Percentiles rank a stretch among this genome's conserved stretches.
phyloP scores from a whole-genome alignment of 768 basidiomycete species.

The Hemileccinum impolitum region DNA sequence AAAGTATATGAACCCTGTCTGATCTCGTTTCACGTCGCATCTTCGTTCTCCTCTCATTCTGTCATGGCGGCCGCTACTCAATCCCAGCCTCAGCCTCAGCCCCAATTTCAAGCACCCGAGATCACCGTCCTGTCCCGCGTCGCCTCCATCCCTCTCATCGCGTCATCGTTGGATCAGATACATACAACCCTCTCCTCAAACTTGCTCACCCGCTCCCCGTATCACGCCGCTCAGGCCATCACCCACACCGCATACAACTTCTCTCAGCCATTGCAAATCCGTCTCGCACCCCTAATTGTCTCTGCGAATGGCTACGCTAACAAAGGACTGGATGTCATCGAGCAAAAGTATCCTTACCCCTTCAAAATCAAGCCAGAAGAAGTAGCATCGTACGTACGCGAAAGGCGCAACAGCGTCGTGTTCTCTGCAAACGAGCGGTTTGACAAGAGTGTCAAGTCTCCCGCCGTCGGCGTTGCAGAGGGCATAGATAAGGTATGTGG shows the following conservation, averaged over 20 bases:
- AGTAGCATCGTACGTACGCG: conserved; percentile 56
- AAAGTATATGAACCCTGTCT: conserved; percentile 29
- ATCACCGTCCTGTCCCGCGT: conserved; percentile 62
- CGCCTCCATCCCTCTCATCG: conserved; percentile 70
- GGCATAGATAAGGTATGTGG: conserved; percentile 69
- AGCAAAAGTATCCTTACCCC: conserved; percentile 71
- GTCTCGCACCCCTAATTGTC: conserved; percentile 61
- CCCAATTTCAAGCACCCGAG: conserved; percentile 39
- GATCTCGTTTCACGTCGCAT: conserved; percentile 6
- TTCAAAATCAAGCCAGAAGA: conserved; percentile 76
- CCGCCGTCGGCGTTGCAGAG: conserved; percentile 58
- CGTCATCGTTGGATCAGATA: conserved; percentile 57
- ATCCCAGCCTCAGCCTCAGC: conserved; percentile 18
- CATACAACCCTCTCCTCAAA: conserved; percentile 58
- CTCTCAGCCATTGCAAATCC: conserved; percentile 62
- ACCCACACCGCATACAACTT: conserved; percentile 57
- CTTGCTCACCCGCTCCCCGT: conserved; percentile 59
- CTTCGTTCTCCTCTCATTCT: conserved; percentile 1
- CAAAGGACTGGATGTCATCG: conserved; percentile 70
- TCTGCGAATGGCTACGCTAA: conserved; percentile 66
- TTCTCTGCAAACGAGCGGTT: conserved; percentile 57
- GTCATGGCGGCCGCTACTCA: conserved; percentile 39
- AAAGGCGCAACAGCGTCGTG: conserved; percentile 52
- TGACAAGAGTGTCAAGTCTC: conserved; percentile 61
- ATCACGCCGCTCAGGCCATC: conserved; percentile 60